phyloP scores from a whole-genome alignment of 129 eudicot genomes.

The Rutidosis leptorrhynchoides region DNA sequence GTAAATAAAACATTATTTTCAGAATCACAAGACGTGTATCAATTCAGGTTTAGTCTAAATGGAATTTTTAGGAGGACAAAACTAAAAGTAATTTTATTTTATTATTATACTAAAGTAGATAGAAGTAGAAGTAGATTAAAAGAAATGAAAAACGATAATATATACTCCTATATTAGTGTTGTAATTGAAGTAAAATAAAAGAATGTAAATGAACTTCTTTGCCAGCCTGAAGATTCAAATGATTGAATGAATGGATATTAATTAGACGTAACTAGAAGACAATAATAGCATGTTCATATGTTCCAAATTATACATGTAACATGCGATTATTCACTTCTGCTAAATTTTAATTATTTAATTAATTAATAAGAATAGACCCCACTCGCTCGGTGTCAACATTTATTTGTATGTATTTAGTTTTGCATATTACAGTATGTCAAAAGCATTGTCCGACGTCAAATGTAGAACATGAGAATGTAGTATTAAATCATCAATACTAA shows the following conservation, averaged over 20 bases:
- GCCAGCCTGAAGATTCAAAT: constrained; percentile 10
- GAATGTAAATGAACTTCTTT: background rate
- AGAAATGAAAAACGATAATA: background rate
- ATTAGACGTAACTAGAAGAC: background rate
- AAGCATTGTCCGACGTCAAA: background rate
- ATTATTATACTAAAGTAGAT: too few relatives aligned
- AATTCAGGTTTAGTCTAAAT: too few relatives aligned
- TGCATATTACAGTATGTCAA: background rate
- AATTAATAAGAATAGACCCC: background rate
- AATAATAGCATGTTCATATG: constrained; percentile 4
- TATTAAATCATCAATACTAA: too few relatives aligned
- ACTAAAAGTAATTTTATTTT: too few relatives aligned
- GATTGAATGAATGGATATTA: constrained; percentile 3
- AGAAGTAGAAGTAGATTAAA: background rate
- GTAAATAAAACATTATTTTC: background rate
- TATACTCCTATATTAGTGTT: background rate
- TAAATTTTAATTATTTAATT: background rate
- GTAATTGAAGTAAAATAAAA: background rate
- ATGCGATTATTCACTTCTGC: background rate
- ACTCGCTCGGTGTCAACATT: background rate
- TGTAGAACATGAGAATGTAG: background rate
- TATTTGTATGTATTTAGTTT: background rate
- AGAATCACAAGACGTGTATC: too few relatives aligned
- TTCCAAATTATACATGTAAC: constrained; percentile 5
- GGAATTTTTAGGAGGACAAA: too few relatives aligned